Conservation (phyloP, 352 stramenopile genomes). For the Aphanomyces euteiches region DNA sequence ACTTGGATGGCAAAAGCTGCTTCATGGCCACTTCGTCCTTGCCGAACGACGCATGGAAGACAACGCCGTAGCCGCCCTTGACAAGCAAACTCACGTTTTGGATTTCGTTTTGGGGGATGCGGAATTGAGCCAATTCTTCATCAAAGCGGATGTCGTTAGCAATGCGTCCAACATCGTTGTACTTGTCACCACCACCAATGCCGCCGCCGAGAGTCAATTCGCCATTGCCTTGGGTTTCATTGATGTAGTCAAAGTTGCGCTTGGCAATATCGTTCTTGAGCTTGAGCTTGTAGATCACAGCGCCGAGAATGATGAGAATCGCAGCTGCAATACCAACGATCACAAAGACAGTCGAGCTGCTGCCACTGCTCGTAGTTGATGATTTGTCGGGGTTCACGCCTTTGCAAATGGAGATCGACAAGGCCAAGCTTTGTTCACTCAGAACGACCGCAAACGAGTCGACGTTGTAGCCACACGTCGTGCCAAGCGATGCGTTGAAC, state of each 20-base stretch:
- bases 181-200: neutral
- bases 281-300: constrained; percentile 31
- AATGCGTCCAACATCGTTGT: constrained; percentile 30
- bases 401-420: constrained; percentile 4
- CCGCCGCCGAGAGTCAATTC: neutral
- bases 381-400: neutral
- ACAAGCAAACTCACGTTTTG: constrained; percentile 34
- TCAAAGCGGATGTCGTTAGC: constrained; percentile 42
- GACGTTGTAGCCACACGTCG: constrained; percentile 4
- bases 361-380: constrained; percentile 7
- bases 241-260: constrained; percentile 30
- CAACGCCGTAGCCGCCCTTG: constrained; percentile 40
- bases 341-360: constrained; percentile 20
- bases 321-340: constrained; percentile 21
- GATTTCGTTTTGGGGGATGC: constrained; percentile 38
- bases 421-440: neutral
- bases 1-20: constrained; percentile 40
- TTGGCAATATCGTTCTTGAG: constrained; percentile 29
- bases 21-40: constrained; percentile 41
- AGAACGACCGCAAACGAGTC: constrained; percentile 5
- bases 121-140: constrained; percentile 39
- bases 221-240: neutral
- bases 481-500: neutral
- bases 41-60: constrained; percentile 38
- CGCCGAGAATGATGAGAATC: constrained; percentile 23